Evolutionary conservation across 164 flowering plant species (phyloP).

Genomic region (Euptelea pleiosperma): DNA sequence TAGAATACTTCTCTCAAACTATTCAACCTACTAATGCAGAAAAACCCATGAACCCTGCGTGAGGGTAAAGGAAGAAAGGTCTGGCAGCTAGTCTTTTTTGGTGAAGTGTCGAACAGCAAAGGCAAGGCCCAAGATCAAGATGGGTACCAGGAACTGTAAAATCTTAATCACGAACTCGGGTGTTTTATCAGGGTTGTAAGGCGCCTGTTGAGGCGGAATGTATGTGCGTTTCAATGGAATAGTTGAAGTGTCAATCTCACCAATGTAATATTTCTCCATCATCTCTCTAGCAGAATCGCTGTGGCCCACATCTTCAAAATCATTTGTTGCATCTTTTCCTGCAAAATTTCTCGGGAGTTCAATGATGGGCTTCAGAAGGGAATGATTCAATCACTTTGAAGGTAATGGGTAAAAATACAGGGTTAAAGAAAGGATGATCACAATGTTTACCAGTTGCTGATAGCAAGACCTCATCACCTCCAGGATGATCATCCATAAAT

Average conservation of each 20-base stretch:
- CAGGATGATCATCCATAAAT: constrained; percentile 97
- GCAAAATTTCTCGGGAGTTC: too few species aligned
- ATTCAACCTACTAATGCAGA: neutral
- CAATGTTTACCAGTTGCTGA: constrained; percentile 61
- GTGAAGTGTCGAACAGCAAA: constrained; percentile 64
- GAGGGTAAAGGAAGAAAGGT: neutral
- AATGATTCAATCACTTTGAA: too few species aligned
- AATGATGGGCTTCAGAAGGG: too few species aligned
- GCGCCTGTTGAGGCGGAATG: constrained; percentile 39
- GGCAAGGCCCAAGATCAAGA: constrained; percentile 78
- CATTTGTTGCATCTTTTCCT: constrained; percentile 93
- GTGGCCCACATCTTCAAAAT: constrained; percentile 95
- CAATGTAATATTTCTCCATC: constrained; percentile 75
- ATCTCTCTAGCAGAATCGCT: constrained; percentile 72
- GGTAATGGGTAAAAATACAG: neutral
- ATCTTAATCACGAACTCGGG: constrained; percentile 64
- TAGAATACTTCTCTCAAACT: neutral
- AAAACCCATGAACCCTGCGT: neutral
- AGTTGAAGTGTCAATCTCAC: constrained; percentile 65
- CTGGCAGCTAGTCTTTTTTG: constrained; percentile 48
- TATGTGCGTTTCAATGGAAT: constrained; percentile 50
- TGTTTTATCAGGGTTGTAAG: constrained; percentile 51
- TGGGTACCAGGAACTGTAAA: constrained; percentile 78
- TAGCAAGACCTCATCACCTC: constrained; percentile 82
- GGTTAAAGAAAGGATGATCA: neutral